Evolutionary conservation across 2,329 filamentous ascomycete genomes (phyloP), one percentile per base, ranked within the genome.

Genomic region (Fusarium sacchari): DNA sequence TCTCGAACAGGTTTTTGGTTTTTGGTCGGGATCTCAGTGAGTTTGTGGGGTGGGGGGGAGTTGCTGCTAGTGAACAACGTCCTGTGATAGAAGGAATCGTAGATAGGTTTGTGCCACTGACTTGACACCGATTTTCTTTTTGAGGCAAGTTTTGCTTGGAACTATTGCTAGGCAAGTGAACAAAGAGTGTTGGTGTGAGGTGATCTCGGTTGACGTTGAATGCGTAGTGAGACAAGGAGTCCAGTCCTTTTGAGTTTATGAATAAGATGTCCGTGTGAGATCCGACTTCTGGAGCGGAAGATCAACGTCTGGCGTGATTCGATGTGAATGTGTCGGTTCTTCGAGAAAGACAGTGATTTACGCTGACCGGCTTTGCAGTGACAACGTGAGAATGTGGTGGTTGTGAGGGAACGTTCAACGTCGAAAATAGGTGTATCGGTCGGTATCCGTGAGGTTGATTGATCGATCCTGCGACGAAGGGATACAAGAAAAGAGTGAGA

Each of bases 361-460:
- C 62, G 57, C 39, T 60, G 43, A 64, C 65, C 52, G 49, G 32
- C 60, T 69, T 56, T 65, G 66, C 72, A 71, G 72, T 67, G 62
- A 74, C 59, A 58, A 60, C 32, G 61, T 44, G 24, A 57, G 32
- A 36, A 34, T 34, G 67, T 68, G 53, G 30, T 65, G 60, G 43
- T 53, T 67, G 60, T 71, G 66, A 77, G 74, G 62, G 68, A 80
- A 79, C 75, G 78, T 60, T 79, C 78, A 79, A 80, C 74, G 77
- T 80, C 76, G 73, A 73, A 74, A 74, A 69, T 52, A 60, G 71
- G 58, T 69, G 72, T 72, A 69, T 77, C 69, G 62, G 69, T 72
- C 67, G 67, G 70, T 76, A 74, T 73, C 67, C 64, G 68, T 55
- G 60, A 60, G 47, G 55, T 76, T 49, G 26, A 42, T 71, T 64